Base-by-base conservation (phyloP, 495 filamentous ascomycete species). In the Penicillium arizonense region DNA sequence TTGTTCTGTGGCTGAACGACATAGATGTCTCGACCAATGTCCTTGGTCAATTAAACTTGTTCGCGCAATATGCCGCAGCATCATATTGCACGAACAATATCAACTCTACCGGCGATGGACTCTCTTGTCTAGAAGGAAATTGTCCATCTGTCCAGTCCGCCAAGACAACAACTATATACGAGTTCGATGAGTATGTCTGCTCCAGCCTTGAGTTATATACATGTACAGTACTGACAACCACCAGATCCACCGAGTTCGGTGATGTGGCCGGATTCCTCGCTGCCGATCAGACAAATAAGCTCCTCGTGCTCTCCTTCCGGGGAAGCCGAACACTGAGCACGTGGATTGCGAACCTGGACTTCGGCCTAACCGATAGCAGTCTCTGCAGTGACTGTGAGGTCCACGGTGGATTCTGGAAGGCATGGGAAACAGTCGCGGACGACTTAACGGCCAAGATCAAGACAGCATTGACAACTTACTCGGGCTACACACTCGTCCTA, bases 251-350 rank as follows among this genome's bases (percentile, higher is more conserved):
- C 32, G 40, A 64, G 20, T 68, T 70, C 7, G 82, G 85, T 6
- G 87, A 89, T 54, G 80, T 81, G 12, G 77, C 83, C 11, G 90
- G 90, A 32, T 88, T 85, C 59, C 66, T 91, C n/a, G 84, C 83
- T 11, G 69, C 76, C 18, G 90, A 94, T 68, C 62, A 67, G 20
- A 84, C 79, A 24, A 84, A 81, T 57, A 52, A 74, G 18, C 56
- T 82, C 12, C 84, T 92, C 40, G 78, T 92, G 30, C 67, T 90
- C 37, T 77, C 86, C 13, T 86, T 91, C 73, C 81, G 85, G 26
- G 90, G 90, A 53, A 80, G 79, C 23, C 57, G 74, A 12, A 83
- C 81, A 16, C 21, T 87, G 39, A 72, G 74, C 28, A 92, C 86
- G 66, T 92, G 80, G 80, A 72, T 91, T 45, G 73, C 83, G 20